A percentile compares a stretch with the other conserved stretches of the same genome.
Evolutionary conservation across 768 basidiomycete species (phyloP).

Genomic region (Naganishia vaughanmartiniae): DNA sequence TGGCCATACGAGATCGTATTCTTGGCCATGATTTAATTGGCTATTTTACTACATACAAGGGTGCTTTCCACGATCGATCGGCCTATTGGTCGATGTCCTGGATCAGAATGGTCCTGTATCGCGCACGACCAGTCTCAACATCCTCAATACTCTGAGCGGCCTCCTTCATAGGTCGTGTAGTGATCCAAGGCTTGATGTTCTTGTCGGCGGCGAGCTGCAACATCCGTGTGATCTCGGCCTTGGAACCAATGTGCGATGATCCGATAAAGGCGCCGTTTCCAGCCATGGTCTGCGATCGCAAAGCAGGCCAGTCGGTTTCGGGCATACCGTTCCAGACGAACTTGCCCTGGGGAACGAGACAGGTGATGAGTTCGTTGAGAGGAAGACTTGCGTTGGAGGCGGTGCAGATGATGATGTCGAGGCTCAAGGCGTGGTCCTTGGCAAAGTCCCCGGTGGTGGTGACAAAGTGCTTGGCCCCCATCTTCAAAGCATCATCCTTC

Average conservation of each 20-base stretch:
- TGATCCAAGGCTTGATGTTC: constrained; percentile 59
- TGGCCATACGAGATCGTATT: no score
- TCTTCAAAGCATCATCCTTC: constrained; percentile 60
- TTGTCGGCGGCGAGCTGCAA: constrained; percentile 63
- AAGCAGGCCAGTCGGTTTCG: constrained; percentile 56
- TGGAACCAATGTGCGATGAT: constrained; percentile 59
- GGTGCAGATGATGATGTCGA: constrained; percentile 55
- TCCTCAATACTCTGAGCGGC: constrained; percentile 58
- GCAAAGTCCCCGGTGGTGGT: constrained; percentile 54
- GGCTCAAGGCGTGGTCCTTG: constrained; percentile 48
- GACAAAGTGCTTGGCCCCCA: constrained; percentile 57
- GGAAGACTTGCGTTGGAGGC: constrained; percentile 55
- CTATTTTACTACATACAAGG: not conserved
- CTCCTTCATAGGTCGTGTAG: constrained; percentile 59
- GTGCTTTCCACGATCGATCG: not conserved
- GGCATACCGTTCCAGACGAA: constrained; percentile 63
- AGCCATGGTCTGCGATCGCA: constrained; percentile 54
- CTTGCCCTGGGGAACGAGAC: constrained; percentile 60
- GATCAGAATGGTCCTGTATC: constrained; percentile 61
- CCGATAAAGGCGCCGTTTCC: constrained; percentile 37
- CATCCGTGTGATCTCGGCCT: constrained; percentile 63
- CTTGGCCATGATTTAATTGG: not conserved
- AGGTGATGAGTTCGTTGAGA: constrained; percentile 60
- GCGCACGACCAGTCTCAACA: constrained; percentile 57
- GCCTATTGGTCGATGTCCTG: constrained; percentile 41